A percentile compares a stretch with the other conserved stretches of the same genome.
Conservation (phyloP, 768 basidiomycete genomes). For the Phanerochaete carnosa region DNA sequence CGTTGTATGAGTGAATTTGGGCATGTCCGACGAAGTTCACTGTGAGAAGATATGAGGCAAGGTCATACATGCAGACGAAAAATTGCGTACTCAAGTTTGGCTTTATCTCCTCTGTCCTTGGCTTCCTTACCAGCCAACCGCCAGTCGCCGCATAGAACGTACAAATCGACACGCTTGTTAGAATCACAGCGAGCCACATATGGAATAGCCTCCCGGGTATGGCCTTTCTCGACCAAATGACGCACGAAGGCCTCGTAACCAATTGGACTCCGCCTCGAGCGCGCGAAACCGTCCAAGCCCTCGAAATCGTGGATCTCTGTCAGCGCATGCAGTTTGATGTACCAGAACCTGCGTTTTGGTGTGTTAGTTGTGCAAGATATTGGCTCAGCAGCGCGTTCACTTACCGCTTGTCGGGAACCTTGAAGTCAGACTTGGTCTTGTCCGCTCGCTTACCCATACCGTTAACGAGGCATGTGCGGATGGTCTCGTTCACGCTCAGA, state of each 20-base stretch:
- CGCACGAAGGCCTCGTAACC: conserved; percentile 91
- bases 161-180: conserved; percentile 79
- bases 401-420: conserved; percentile 92
- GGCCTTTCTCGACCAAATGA: conserved; percentile 72
- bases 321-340: conserved; percentile 82
- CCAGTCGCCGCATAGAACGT: conserved; percentile 90
- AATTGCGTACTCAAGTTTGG: conserved; percentile 72
- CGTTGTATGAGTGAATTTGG: conserved; percentile 80
- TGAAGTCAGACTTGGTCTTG: conserved; percentile 85
- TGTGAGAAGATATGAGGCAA: conserved; percentile 28
- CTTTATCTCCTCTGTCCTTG: conserved; percentile 85
- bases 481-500: conserved; percentile 82
- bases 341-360: conserved; percentile 73
- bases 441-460: conserved; percentile 87
- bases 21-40: conserved; percentile 67
- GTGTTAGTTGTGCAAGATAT: background rate
- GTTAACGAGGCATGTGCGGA: conserved; percentile 71
- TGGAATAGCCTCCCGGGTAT: conserved; percentile 66
- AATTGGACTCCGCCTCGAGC: conserved; percentile 87
- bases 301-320: conserved; percentile 83
- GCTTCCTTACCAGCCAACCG: conserved; percentile 82
- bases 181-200: conserved; percentile 87
- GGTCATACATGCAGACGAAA: background rate
- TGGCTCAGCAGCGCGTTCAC: conserved; percentile 16
- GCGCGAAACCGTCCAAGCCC: conserved; percentile 79